phyloP scores from a whole-genome alignment of 1,139 yeast genomes.

The Zygoascus meyerae region DNA sequence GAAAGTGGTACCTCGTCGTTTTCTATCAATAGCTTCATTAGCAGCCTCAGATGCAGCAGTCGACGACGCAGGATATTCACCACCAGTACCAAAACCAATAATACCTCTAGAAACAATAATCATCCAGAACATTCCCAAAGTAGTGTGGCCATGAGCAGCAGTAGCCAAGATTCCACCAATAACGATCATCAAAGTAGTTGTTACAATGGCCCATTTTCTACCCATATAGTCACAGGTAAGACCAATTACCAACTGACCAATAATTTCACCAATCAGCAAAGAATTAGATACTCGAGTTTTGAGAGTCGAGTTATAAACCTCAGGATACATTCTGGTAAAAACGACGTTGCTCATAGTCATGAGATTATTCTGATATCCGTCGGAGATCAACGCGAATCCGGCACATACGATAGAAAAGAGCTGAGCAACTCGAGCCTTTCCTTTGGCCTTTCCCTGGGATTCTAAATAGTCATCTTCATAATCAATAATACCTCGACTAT shows the following conservation, averaged over 20 bases:
- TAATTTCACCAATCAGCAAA: conserved; percentile 50
- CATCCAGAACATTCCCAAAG: conserved; percentile 68
- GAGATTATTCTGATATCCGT: conserved; percentile 58
- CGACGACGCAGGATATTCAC: conserved; percentile 69
- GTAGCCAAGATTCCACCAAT: conserved; percentile 52
- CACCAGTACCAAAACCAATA: conserved; percentile 72
- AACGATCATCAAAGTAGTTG: conserved; percentile 50
- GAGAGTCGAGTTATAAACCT: conserved; percentile 40
- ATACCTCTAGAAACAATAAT: conserved; percentile 56
- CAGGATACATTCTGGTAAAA: conserved; percentile 43
- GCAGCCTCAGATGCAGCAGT: conserved; percentile 71
- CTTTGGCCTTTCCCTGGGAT: no score
- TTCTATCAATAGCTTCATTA: conserved; percentile 55
- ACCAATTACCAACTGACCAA: conserved; percentile 54
- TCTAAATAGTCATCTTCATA: no score
- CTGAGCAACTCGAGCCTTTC: conserved; percentile 22
- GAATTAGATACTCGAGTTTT: conserved; percentile 57
- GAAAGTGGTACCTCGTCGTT: conserved; percentile 59
- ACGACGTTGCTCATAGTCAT: conserved; percentile 54
- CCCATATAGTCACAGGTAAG: conserved; percentile 52
- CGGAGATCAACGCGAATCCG: conserved; percentile 56
- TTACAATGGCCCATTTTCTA: conserved; percentile 51
- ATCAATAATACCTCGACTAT: no score
- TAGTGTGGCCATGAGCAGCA: conserved; percentile 50
- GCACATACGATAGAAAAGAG: conserved; percentile 44